These are phyloP conservation scores for Hsuehochloa calcarea DNA, from an alignment of 176 grass and related monocot genomes.

Conservation along the genomic window DNA sequence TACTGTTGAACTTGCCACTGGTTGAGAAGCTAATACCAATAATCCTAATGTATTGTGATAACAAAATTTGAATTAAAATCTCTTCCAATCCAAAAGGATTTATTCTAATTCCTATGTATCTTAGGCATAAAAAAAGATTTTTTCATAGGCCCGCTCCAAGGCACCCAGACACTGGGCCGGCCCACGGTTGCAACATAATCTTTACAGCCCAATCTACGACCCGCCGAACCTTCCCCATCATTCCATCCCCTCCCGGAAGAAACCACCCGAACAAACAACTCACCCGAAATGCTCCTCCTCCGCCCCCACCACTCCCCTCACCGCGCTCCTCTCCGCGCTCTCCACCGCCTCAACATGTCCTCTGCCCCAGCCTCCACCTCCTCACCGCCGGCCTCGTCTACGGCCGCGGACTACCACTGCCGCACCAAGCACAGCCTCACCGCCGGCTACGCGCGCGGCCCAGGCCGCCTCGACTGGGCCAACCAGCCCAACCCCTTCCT, in stretches of 20 bases:
- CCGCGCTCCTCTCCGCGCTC: background rate
- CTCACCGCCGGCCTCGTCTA: slow-evolving; percentile 7
- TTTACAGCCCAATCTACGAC: background rate
- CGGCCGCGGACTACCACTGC: slow-evolving; percentile 63
- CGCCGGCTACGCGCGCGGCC: slow-evolving; percentile 76
- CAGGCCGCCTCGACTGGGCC: slow-evolving; percentile 87
- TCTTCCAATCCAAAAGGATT: fast-evolving
- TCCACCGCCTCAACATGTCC: slow-evolving; percentile 37
- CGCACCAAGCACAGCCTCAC: slow-evolving; percentile 85
- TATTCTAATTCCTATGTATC: fast-evolving
- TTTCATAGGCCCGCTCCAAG: no score
- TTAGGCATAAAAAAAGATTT: no score
- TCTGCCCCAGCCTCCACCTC: slow-evolving; percentile 15
- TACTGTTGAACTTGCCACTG: no score
- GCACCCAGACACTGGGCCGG: no score
- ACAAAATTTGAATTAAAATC: no score
- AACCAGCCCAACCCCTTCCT: slow-evolving; percentile 96
- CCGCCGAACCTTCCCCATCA: background rate
- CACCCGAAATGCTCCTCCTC: slow-evolving; percentile 32
- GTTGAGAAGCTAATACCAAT: no score
- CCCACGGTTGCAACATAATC: background rate
- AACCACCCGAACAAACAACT: background rate
- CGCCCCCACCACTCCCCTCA: background rate
- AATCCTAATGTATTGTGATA: no score
- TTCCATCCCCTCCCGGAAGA: background rate